Evolutionary conservation across 2,329 filamentous ascomycete species (phyloP).

Genomic region (Aphanoascus verrucosus): DNA sequence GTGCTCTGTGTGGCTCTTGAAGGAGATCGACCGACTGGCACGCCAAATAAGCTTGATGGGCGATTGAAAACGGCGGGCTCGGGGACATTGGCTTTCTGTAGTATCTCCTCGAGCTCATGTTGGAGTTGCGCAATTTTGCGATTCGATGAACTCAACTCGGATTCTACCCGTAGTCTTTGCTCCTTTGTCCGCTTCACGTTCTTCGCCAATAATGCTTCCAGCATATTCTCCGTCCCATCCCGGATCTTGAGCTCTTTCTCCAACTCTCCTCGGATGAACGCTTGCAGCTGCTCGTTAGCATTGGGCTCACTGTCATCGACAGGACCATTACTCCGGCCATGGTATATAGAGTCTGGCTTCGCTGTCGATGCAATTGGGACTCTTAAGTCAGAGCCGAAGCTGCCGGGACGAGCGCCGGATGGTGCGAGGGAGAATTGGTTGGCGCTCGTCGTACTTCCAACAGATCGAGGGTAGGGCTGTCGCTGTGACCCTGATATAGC

Average conservation of each 20-base stretch:
- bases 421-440: constrained; percentile 61
- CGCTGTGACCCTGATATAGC: constrained; percentile 24
- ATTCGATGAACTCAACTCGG: constrained; percentile 83
- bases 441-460: constrained; percentile 51
- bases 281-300: constrained; percentile 61
- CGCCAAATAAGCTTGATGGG: constrained; percentile 48
- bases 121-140: constrained; percentile 53
- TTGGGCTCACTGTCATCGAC: constrained; percentile 52
- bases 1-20: constrained; percentile 31
- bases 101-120: constrained; percentile 49
- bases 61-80: constrained; percentile 33
- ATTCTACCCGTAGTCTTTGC: constrained; percentile 66
- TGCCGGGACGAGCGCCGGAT: constrained; percentile 64
- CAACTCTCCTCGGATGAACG: constrained; percentile 68
- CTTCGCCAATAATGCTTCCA: constrained; percentile 88
- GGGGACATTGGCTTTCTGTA: constrained; percentile 47
- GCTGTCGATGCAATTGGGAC: constrained; percentile 52
- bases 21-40: constrained; percentile 45
- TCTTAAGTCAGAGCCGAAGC: constrained; percentile 80
- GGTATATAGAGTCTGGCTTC: constrained; percentile 44
- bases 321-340: constrained; percentile 33
- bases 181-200: constrained; percentile 93
- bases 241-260: constrained; percentile 97
- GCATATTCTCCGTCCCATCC: constrained; percentile 91
- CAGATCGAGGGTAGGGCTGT: constrained; percentile 45